phyloP scores from a whole-genome alignment of 139 green algal species.

The Coelastrella sp. region DNA sequence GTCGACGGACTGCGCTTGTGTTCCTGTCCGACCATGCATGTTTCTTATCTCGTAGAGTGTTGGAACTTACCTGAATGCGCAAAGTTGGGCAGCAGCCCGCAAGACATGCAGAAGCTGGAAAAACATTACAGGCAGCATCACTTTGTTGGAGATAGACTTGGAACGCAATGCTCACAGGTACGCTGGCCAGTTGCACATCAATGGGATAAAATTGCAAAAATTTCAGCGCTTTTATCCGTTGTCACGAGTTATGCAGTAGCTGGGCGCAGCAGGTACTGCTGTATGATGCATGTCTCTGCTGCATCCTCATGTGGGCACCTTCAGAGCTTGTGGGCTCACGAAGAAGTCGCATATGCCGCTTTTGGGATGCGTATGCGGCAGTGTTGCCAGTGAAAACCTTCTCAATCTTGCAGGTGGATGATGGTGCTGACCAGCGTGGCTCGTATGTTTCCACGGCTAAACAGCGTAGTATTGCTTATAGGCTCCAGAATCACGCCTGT shows the following conservation, averaged over 20 bases:
- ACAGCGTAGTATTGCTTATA: not conserved
- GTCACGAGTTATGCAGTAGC: too few species aligned
- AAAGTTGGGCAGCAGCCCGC: constrained; percentile 19
- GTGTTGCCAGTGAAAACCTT: not conserved
- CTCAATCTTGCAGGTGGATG: constrained; percentile 41
- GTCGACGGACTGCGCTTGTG: too few species aligned
- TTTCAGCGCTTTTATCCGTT: too few species aligned
- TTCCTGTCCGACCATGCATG: too few species aligned
- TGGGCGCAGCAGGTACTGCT: too few species aligned
- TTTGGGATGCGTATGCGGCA: not conserved
- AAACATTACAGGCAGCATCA: constrained; percentile 15
- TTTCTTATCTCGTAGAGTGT: not conserved
- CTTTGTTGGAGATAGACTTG: constrained; percentile 37
- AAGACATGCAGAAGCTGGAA: constrained; percentile 20
- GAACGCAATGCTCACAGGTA: constrained; percentile 36
- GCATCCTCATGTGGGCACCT: too few species aligned
- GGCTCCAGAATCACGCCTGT: constrained; percentile 11
- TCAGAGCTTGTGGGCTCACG: too few species aligned
- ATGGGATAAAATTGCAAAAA: too few species aligned
- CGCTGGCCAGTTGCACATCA: too few species aligned
- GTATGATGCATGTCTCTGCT: too few species aligned
- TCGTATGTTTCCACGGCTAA: constrained; percentile 27
- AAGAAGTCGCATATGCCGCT: too few species aligned
- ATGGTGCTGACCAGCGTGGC: constrained; percentile 44
- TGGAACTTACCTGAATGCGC: not conserved